Evolutionary conservation across 2,329 filamentous ascomycete genomes (phyloP).

Genomic region (Cadophora luteo-olivacea): DNA sequence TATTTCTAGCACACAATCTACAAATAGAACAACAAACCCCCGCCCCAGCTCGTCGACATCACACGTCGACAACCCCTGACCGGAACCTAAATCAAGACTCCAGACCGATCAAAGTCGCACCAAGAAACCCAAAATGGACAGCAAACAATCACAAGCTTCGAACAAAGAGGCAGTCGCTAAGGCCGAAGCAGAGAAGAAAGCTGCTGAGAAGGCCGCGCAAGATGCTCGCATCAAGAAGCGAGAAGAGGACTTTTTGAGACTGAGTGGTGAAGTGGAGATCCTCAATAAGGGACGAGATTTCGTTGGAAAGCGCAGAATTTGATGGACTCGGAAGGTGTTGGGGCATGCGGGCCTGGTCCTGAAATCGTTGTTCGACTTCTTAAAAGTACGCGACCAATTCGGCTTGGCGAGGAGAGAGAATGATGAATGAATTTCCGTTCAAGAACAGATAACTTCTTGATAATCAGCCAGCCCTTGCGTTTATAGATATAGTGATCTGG

Average conservation of each 20-base stretch:
- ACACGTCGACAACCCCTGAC: background rate
- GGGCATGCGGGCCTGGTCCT: no score
- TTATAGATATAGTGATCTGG: no score
- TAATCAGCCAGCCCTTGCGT: no score
- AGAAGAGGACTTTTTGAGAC: background rate
- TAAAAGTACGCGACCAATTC: no score
- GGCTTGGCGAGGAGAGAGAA: no score
- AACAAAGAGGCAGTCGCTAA: background rate
- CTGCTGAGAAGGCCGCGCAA: background rate
- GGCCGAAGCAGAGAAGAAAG: background rate
- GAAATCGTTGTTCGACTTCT: no score
- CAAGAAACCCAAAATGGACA: background rate
- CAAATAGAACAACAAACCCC: background rate
- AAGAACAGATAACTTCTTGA: no score
- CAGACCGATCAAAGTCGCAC: background rate
- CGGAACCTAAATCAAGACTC: background rate
- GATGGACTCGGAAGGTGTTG: background rate
- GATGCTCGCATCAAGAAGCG: background rate
- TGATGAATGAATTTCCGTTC: no score
- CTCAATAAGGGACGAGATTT: background rate
- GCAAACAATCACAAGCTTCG: background rate
- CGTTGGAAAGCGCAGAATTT: background rate
- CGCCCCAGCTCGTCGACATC: background rate
- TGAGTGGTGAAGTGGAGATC: background rate
- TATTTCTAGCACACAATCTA: background rate